Evolutionary conservation across 768 basidiomycete species (phyloP).

Genomic region (Astraeus odoratus): DNA sequence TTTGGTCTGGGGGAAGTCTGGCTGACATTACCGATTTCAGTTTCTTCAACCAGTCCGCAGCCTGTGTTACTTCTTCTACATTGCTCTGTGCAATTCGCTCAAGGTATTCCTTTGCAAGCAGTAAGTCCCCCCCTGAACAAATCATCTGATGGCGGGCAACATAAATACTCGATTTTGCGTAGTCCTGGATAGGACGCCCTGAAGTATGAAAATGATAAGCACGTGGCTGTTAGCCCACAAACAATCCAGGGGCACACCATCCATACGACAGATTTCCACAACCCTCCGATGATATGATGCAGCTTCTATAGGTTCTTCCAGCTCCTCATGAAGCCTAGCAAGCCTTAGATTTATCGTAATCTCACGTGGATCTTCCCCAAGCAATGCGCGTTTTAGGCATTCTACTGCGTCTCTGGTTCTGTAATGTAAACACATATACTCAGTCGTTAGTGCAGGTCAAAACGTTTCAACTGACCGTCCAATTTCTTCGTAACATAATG

Average conservation of each 20-base stretch:
- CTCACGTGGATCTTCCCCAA: conserved; percentile 72
- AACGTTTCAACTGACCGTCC: conserved; percentile 48
- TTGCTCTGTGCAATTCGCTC: conserved; percentile 73
- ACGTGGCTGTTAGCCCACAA: neutral
- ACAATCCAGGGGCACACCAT: conserved; percentile 33
- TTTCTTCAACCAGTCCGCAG: conserved; percentile 62
- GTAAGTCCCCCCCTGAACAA: conserved; percentile 55
- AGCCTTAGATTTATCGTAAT: conserved; percentile 66
- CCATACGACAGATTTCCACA: conserved; percentile 52
- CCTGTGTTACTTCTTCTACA: conserved; percentile 71
- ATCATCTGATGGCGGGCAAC: conserved; percentile 76
- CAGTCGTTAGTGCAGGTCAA: neutral
- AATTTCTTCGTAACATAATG: conserved; percentile 89
- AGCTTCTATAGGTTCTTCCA: conserved; percentile 63
- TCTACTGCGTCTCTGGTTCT: conserved; percentile 87
- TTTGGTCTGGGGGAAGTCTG: conserved; percentile 6
- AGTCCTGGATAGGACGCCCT: conserved; percentile 70
- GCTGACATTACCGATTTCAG: conserved; percentile 34
- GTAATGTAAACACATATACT: conserved; percentile 7
- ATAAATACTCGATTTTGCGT: conserved; percentile 76
- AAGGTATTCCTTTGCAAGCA: conserved; percentile 65
- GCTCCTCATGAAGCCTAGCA: conserved; percentile 59
- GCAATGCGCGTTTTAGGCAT: conserved; percentile 84
- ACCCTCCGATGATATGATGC: conserved; percentile 77
- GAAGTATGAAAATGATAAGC: conserved; percentile 16